Conservation (phyloP, 2,329 filamentous ascomycete species). For the Stagonosporopsis rhizophila region DNA sequence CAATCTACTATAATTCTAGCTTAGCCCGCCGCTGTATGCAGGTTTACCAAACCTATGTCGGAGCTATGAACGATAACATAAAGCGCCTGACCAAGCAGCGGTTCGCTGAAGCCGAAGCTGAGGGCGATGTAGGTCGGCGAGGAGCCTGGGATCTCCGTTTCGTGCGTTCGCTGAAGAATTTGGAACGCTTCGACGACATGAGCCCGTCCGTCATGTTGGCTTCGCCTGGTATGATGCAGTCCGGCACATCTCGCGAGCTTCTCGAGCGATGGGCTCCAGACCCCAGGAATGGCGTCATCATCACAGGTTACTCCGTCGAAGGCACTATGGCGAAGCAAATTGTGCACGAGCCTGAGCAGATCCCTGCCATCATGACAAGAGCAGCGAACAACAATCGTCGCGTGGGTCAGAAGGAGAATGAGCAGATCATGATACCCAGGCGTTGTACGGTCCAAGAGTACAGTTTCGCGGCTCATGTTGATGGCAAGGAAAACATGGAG, state of each 20-base stretch:
- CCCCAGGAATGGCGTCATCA: slow-evolving; percentile 96
- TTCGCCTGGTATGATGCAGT: slow-evolving; percentile 97
- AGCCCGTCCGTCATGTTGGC: slow-evolving; percentile 97
- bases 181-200: slow-evolving; percentile 95
- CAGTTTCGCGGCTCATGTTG: slow-evolving; percentile 95
- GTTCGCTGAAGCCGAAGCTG: slow-evolving; percentile 87
- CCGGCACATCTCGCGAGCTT: slow-evolving; percentile 89
- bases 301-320: slow-evolving; percentile 98
- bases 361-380: slow-evolving; percentile 86
- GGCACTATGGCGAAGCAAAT: slow-evolving; percentile 98
- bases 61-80: slow-evolving; percentile 99
- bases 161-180: slow-evolving; percentile 87
- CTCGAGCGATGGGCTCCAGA: slow-evolving; percentile 96
- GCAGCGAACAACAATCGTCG: slow-evolving; percentile 61
- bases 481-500: slow-evolving; percentile 92
- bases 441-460: slow-evolving; percentile 93
- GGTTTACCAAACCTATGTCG: slow-evolving; percentile 97
- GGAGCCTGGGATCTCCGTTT: slow-evolving; percentile 98
- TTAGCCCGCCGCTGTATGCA: slow-evolving; percentile 97
- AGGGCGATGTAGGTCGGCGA: slow-evolving; percentile 74
- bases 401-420: slow-evolving; percentile 70
- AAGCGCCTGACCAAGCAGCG: slow-evolving; percentile 91
- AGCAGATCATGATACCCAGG: slow-evolving; percentile 89
- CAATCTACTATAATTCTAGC: slow-evolving; percentile 97
- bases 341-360: slow-evolving; percentile 92